A percentile compares a stretch with the other conserved stretches of the same genome.
Conservation (phyloP, 2,329 filamentous ascomycete species). For the Myriosclerotinia scirpicola region DNA sequence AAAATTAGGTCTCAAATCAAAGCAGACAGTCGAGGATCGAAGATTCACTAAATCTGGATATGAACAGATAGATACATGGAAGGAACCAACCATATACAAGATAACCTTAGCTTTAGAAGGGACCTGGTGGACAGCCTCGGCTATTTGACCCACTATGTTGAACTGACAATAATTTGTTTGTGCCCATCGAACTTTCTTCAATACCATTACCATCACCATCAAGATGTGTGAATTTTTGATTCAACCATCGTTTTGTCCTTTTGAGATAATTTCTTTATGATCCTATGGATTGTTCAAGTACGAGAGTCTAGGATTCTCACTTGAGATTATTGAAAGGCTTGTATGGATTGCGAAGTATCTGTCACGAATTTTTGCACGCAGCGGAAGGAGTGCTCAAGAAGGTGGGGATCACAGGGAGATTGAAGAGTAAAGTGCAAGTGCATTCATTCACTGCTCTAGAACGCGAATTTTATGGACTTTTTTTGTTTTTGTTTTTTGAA, state of each 20-base stretch:
- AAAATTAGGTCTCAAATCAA: background rate
- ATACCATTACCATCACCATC: background rate
- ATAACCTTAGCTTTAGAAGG: background rate
- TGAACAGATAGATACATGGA: background rate
- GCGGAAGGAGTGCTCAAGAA: background rate
- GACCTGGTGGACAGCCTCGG: background rate
- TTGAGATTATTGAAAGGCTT: background rate
- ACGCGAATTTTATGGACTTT: accelerated
- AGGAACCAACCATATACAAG: background rate
- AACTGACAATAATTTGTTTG: background rate
- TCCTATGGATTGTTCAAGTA: accelerated
- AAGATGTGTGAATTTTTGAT: background rate
- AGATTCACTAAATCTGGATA: background rate
- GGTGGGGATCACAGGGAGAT: background rate
- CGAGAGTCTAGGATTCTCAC: background rate
- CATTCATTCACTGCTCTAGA: background rate
- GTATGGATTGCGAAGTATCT: background rate
- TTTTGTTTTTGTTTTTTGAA: background rate
- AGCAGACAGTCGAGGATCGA: background rate
- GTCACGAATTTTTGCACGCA: background rate
- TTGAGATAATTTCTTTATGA: background rate
- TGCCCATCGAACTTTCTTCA: background rate
- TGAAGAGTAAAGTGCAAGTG: background rate
- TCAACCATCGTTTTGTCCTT: too few relatives aligned
- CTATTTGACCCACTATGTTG: background rate